A percentile compares a stretch with the other conserved stretches of the same genome.
These are phyloP conservation scores for Karstenula rhodostoma DNA, from an alignment of 2,329 filamentous ascomycete species.

Conservation along the genomic window DNA sequence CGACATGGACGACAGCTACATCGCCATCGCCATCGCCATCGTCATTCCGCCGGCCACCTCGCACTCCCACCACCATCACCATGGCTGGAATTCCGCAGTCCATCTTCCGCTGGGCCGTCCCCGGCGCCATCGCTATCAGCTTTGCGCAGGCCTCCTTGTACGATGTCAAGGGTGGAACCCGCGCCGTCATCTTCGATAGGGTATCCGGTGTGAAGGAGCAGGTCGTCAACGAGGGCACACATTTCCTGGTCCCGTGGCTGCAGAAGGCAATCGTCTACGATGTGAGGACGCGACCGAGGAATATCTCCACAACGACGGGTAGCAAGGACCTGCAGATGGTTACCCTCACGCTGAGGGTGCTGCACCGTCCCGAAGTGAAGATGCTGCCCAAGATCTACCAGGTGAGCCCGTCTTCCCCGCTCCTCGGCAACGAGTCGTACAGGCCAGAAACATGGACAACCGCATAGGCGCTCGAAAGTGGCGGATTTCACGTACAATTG, in stretches of 20 bases:
- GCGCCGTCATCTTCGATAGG: slow-evolving; percentile 98
- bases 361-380: slow-evolving; percentile 93
- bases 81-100: slow-evolving; percentile 45
- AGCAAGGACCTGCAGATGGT: slow-evolving; percentile 99
- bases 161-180: slow-evolving; percentile 93
- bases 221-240: slow-evolving; percentile 94
- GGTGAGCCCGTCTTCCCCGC: slow-evolving; percentile 61
- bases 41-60: slow-evolving; percentile 11
- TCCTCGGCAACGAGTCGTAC: not conserved
- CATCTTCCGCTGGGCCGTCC: slow-evolving; percentile 69
- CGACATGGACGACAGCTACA: slow-evolving; percentile 7
- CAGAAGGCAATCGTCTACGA: slow-evolving; percentile 95
- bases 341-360: slow-evolving; percentile 92
- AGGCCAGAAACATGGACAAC: not conserved
- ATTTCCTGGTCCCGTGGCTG: slow-evolving; percentile 95
- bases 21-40: slow-evolving; percentile 18
- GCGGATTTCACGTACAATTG: not conserved
- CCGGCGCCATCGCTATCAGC: slow-evolving; percentile 72
- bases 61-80: slow-evolving; percentile 16
- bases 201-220: slow-evolving; percentile 89
- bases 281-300: slow-evolving; percentile 95
- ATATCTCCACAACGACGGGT: slow-evolving; percentile 96
- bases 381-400: slow-evolving; percentile 97
- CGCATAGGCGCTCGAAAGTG: not conserved
- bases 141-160: slow-evolving; percentile 84